A percentile compares a stretch with the other conserved stretches of the same genome.
Evolutionary conservation across 345 rosid species (phyloP).

Genomic region (Murraya koenigii): DNA sequence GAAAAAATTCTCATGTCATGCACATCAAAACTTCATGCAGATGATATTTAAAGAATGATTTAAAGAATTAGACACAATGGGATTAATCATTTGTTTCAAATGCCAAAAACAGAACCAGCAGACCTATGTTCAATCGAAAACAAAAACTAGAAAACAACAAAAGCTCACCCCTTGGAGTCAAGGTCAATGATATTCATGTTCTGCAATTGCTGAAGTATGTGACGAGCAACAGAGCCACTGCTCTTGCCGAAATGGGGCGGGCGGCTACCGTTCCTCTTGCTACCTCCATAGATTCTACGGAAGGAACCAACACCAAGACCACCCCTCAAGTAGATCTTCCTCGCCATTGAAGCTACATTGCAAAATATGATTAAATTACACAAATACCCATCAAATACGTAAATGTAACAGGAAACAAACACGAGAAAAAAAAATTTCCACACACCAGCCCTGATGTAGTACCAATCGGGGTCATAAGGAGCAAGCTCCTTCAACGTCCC

Average conservation of each 20-base stretch:
- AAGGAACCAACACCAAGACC: constrained; percentile 55
- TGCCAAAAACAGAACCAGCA: background rate
- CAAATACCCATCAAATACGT: background rate
- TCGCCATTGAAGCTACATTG: constrained; percentile 45
- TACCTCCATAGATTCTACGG: constrained; percentile 48
- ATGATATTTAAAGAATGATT: background rate
- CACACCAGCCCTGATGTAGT: constrained; percentile 29
- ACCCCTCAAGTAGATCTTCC: constrained; percentile 54
- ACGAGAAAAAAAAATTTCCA: background rate
- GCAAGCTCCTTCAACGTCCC: constrained; percentile 34
- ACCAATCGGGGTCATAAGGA: constrained; percentile 42
- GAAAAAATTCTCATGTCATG: background rate
- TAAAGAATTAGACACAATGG: background rate
- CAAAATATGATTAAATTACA: background rate
- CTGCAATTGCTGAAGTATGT: constrained; percentile 50
- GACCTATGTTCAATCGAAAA: no score
- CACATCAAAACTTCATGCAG: background rate
- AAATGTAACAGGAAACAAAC: no score
- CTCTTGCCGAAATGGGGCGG: constrained; percentile 52
- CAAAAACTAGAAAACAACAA: background rate
- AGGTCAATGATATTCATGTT: constrained; percentile 34
- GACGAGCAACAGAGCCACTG: constrained; percentile 54
- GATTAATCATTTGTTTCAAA: background rate
- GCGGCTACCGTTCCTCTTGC: constrained; percentile 52
- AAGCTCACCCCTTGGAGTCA: constrained; percentile 42